Evolutionary conservation across 768 basidiomycete genomes (phyloP), one percentile per base, ranked within the genome.

Genomic region (Hericium alpestre): DNA sequence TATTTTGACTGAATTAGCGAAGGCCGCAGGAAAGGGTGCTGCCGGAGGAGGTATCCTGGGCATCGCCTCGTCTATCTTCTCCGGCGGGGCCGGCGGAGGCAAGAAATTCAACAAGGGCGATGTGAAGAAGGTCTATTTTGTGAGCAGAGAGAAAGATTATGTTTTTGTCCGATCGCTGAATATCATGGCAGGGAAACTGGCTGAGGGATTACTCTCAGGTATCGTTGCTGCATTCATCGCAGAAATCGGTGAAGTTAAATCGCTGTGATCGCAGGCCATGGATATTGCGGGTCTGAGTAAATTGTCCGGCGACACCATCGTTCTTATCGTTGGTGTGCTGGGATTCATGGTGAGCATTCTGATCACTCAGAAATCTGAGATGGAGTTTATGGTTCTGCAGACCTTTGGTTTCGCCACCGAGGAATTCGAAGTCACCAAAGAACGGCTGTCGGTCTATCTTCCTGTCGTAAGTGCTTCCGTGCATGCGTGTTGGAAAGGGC

Each of bases 391-490:
- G 15, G 16, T 8, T 4, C 11, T 18, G 7, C 61, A 83, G 81
- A 80, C 80, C 0, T 83, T 82, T 61, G 82, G 81, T 37, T 82
- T 79, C 58, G 79, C 82, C 12, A 83, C 84, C 3, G 76, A 76
- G 57, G 82, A 85, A 69, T 88, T 86, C 58, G 74, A 87, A 71
- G 82, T 89, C 27, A 89, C 86, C 10, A 71, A 79, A 37, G 84
- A 87, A 51, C 78, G 85, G 52, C 76, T 90, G 16, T 86, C 86
- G 2, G 84, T 85, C n/a, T 89, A 89, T 67, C 76, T 87, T 1
- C 86, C 86, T 3, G 80, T 82, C 10, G 82, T 79, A 66, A 47
- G 54, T 61, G 76, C 46, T 71, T 50, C 13, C 49, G 9, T 27
- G 15, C 12, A 12, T 39, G n/a, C 27, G 13, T 53, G 54, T n/a